Evolutionary conservation across 163 green algal genomes (phyloP).

Genomic region (Volvox carteri): DNA sequence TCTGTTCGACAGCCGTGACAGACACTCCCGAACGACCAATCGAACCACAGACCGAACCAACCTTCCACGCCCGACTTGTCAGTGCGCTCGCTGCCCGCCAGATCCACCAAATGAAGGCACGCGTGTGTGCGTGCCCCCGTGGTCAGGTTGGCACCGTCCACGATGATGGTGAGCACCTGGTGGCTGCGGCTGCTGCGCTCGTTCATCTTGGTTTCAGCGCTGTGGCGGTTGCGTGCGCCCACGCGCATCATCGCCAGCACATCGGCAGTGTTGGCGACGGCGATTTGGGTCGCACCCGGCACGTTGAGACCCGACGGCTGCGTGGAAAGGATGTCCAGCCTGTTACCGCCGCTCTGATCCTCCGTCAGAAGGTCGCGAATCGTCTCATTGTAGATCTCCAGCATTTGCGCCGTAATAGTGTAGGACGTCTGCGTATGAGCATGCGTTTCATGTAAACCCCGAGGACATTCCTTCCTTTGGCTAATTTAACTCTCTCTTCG

Average conservation of each 20-base stretch:
- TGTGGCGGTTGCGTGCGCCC: slow-evolving; percentile 82
- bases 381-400: slow-evolving; percentile 98
- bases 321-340: slow-evolving; percentile 86
- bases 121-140: slow-evolving; percentile 78
- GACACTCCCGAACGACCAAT: no score
- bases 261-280: slow-evolving; percentile 78
- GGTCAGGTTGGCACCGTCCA: slow-evolving; percentile 79
- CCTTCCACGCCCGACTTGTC: slow-evolving; percentile 62
- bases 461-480: no score
- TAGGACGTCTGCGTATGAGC: slow-evolving; percentile 79
- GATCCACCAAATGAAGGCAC: slow-evolving; percentile 95
- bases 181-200: slow-evolving; percentile 81
- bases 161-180: slow-evolving; percentile 88
- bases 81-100: slow-evolving; percentile 90
- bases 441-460: no score
- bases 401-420: slow-evolving; percentile 90
- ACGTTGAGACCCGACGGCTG: slow-evolving; percentile 89
- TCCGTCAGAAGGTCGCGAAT: slow-evolving; percentile 83
- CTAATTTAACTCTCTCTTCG: no score
- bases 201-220: slow-evolving; percentile 94
- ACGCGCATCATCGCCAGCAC: slow-evolving; percentile 88
- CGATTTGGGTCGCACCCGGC: slow-evolving; percentile 82
- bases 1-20: no score
- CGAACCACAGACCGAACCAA: no score
- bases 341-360: slow-evolving; percentile 7